Base-by-base conservation (phyloP, 1,284 basidiomycete species). In the Cystobasidium sp. region DNA sequence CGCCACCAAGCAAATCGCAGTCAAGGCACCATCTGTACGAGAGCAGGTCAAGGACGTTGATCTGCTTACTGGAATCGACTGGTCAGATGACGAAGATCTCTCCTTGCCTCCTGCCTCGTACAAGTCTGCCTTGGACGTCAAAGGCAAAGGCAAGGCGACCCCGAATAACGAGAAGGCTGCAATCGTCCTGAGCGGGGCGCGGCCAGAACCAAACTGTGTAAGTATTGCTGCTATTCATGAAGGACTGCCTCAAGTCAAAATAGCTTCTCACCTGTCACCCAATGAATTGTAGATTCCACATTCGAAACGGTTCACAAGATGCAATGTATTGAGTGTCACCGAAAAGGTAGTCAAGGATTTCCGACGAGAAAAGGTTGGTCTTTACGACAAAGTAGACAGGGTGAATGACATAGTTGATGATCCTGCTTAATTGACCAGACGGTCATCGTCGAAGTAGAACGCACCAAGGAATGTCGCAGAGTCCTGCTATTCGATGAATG, bases 401-500 rank as follows among this genome's bases (percentile, higher is more conserved):
- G 56, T 63, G 12, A 46, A 68, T 3, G 72, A 63, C 53, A 74
- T 74, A 16, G 24, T 47, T 22, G 9, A 46, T 46, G 51, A 44
- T 6, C 39, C 68, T 31, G 39, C 12, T 10, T 2, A 18, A 14
- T 43, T 6, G 1, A 6, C 6, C 58, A 79, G 78, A 69, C 66
- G 24, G 44, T 79, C 18, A 46, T 67, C 6, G 67, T 79, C 18
- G 58, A 61, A 0, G 44, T 68, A 6, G 22, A 63, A 6, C 14
- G 52, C 1, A 67, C 75, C 39, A 58, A 75, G 6, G 77, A 68
- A 5, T 51, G 43, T 0, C 64, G 77, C 4, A 47, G 69, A 1
- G 52, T 79, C 7, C 24, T 75, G 0, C 72, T 79, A 1, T 74
- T 62, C 37, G 78, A 79, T 43, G 78, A 79, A 46, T 79, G 78